Percentiles rank a stretch among this genome's conserved stretches.
These are phyloP conservation scores for Eucalyptus dawsonii DNA, from an alignment of 345 rosid genomes.

Conservation along the genomic window DNA sequence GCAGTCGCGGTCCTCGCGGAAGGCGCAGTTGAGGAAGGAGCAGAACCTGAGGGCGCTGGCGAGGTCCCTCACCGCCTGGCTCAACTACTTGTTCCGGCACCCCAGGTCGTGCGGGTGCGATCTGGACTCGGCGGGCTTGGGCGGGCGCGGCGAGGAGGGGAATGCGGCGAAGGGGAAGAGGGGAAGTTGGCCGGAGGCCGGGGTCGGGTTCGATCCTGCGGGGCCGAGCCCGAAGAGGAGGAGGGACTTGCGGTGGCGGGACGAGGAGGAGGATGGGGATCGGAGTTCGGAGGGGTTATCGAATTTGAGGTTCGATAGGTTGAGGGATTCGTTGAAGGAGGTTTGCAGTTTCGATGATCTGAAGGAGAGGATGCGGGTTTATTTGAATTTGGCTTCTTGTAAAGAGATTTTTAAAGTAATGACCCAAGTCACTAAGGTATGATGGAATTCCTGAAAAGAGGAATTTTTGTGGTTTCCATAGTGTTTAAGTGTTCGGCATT, in stretches of 20 bases:
- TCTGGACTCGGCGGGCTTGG: background rate
- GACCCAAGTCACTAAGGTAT: slow-evolving; percentile 67
- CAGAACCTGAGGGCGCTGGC: slow-evolving; percentile 51
- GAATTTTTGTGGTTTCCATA: background rate
- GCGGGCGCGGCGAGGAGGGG: background rate
- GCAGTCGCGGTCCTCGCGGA: slow-evolving; percentile 67
- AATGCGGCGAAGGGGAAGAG: slow-evolving; percentile 33
- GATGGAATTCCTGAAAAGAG: background rate
- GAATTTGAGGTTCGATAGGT: slow-evolving; percentile 14
- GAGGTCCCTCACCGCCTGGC: slow-evolving; percentile 79
- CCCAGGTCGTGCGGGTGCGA: slow-evolving; percentile 67
- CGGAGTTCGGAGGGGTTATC: slow-evolving; percentile 11
- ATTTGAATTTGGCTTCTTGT: slow-evolving; percentile 52
- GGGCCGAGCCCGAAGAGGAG: slow-evolving; percentile 63
- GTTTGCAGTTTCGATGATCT: slow-evolving; percentile 93
- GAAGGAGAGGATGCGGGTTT: slow-evolving; percentile 51
- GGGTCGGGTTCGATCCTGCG: slow-evolving; percentile 17
- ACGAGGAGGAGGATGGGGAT: background rate
- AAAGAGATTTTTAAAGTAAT: slow-evolving; percentile 55
- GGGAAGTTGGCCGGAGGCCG: slow-evolving; percentile 15
- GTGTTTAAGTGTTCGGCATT: background rate
- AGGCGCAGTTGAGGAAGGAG: slow-evolving; percentile 47
- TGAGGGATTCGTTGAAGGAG: slow-evolving; percentile 50
- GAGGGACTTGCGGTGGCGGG: slow-evolving; percentile 40
- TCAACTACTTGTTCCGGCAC: slow-evolving; percentile 59